Base-by-base conservation (phyloP, 805 yeast species). In the Ogataea sp. region DNA sequence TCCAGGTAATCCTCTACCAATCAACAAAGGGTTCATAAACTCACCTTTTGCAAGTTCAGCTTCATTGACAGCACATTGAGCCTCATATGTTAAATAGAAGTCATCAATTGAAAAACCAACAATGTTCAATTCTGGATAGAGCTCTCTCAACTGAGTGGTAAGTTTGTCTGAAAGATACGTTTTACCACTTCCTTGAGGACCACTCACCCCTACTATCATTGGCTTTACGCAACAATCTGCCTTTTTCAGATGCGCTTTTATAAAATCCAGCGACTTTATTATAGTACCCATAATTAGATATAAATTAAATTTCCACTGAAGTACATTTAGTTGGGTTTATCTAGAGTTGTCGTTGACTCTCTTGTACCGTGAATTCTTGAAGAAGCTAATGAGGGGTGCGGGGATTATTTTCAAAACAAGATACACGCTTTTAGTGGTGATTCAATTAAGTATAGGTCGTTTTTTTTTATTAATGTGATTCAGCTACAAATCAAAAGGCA, bases 1-100 rank as follows among this genome's bases (percentile, higher is more conserved):
- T 0, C 97, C 97, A 0, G 97, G 97, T 14, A 85, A 67, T 0
- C 97, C 97, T 20, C 97, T 64, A 3, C 95, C 95, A 26, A 55
- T 49, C 15, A 86, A 51, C 35, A 90, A 61, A 27, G 60, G 55
- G 53, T 59, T 58, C 6, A 14, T 25, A 23, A 6, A n/a, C 3
- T 8, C 13, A 4, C 29, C 29, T 30, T 17, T 16, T 3, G 3
- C 8, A 13, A 60, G 68, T 1, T 64, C 53, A 43, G 64, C 60
- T 13, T 43, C 39, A 6, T 44, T 29, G 1, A 72, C 70, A 25
- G 44, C 42, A 20, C 41, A 43, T 52, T 87, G 96, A 16, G 80
- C 80, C 7, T 53, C 58, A 53, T 76, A 78, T 0, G 85, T 76
- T 30, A 85, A 62, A 56, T 90, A 90, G 43, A 86, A 75, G 59